Evolutionary conservation across 192 early-diverging fungal genomes (phyloP), one percentile per base, ranked within the genome.

Genomic region (Cladochytrium replicatum): DNA sequence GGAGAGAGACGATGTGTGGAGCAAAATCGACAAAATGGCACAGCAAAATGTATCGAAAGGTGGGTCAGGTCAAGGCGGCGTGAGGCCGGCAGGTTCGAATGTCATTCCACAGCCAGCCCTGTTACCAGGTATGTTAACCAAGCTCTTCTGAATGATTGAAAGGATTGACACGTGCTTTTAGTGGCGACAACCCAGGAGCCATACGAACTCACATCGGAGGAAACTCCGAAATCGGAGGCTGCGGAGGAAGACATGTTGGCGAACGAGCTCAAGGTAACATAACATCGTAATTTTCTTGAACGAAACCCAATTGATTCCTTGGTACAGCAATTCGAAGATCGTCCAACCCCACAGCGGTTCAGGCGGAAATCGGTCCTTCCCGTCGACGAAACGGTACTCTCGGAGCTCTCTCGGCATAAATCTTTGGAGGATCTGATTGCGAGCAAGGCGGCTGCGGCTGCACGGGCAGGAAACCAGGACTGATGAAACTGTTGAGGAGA

Each of bases 1-100:
- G 57, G 82, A 93, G 45, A 78, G 82, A 46, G 80, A 89, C 32
- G 79, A 84, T 27, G 65, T 77, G 48, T 99, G 88, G 92, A 60
- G 72, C 22, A 74, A 70, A 54, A 62, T 97, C 32, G 91, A 93
- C 58, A 43, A 63, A 40, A 31, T 64, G 29, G 71, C 77, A 2
- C 42, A 50, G 2, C 23, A 28, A 17, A 81, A 77, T 47, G 70
- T 64, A 7, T 47, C 46, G 31, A 75, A 67, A 45, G 52, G 48
- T 24, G 21, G 21, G 43, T 13, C 11, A n/a, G 17, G 11, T 11
- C 17, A 13, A 0, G 11, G 11, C 11, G 43, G 11, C 49, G n/a
- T 15, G n/a, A 9, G 38, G 9, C 34, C 37, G 38, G 22, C 6
- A 22, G 41, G 15, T n/a, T 17, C 25, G 3, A 48, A 21, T 3